Evolutionary conservation across 139 green algal genomes (phyloP).

Genomic region (Chara braunii): DNA sequence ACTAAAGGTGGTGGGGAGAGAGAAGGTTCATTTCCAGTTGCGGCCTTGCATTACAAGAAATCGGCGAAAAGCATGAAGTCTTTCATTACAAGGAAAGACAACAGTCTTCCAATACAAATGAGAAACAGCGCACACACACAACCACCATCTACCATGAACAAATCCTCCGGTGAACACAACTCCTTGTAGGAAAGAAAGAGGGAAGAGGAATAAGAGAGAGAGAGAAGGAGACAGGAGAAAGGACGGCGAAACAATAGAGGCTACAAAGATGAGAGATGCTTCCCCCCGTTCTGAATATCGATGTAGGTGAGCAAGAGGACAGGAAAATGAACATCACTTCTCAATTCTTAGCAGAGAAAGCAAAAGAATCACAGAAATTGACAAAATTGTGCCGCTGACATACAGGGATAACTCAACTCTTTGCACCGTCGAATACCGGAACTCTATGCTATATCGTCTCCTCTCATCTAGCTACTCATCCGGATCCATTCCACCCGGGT

Average conservation of each 20-base stretch:
- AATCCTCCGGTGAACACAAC: not conserved
- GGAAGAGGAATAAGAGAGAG: not conserved
- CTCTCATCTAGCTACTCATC: conserved; percentile 10
- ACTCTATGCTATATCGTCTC: conserved; percentile 25
- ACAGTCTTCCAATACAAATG: no score
- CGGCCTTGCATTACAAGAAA: no score
- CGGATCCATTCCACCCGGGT: not conserved
- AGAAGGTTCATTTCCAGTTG: no score
- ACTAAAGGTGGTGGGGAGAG: no score
- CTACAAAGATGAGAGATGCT: not conserved
- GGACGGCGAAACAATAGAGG: not conserved
- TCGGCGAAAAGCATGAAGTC: no score
- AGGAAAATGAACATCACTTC: not conserved
- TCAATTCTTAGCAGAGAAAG: not conserved
- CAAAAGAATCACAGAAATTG: not conserved
- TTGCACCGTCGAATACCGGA: not conserved
- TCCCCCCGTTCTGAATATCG: not conserved
- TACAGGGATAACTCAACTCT: not conserved
- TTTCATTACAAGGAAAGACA: no score
- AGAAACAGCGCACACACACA: no score
- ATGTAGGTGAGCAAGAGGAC: no score
- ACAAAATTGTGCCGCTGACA: conserved; percentile 1
- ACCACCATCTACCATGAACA: no score
- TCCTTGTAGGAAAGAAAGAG: not conserved
- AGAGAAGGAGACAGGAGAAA: not conserved